These are phyloP conservation scores for Aspergillus hiratsukae DNA, from an alignment of 2,329 filamentous ascomycete species.

Conservation along the genomic window DNA sequence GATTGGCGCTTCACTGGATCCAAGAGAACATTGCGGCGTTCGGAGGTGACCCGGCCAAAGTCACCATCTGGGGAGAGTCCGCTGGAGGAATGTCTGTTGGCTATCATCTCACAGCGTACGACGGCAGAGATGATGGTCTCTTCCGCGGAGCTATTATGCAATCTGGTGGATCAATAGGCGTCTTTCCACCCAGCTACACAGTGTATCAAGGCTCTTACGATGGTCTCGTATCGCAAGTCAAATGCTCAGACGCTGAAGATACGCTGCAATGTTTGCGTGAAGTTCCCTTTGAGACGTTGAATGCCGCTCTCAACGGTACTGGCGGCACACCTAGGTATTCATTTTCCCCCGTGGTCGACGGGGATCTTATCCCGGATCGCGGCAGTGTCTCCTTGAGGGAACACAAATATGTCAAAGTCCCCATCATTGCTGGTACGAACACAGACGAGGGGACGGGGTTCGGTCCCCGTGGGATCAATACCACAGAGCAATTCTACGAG, in stretches of 20 bases:
- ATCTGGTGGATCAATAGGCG: constrained; percentile 48
- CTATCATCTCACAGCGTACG: constrained; percentile 51
- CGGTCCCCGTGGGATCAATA: constrained; percentile 51
- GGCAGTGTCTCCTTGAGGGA: constrained; percentile 51
- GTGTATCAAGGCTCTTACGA: constrained; percentile 53
- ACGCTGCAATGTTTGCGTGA: constrained; percentile 63
- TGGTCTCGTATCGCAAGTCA: constrained; percentile 54
- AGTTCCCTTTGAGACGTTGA: constrained; percentile 56
- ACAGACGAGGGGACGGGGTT: constrained; percentile 62
- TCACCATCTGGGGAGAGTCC: constrained; percentile 54
- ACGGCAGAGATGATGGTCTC: constrained; percentile 50
- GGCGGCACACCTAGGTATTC: constrained; percentile 33
- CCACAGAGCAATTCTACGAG: constrained; percentile 48
- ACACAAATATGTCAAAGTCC: constrained; percentile 60
- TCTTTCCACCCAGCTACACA: constrained; percentile 38
- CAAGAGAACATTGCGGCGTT: constrained; percentile 34
- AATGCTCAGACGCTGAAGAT: constrained; percentile 54
- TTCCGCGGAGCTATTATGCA: constrained; percentile 52
- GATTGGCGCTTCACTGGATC: constrained; percentile 36
- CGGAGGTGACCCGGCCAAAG: constrained; percentile 30
- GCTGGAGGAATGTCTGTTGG: constrained; percentile 50
- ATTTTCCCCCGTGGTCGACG: constrained; percentile 48
- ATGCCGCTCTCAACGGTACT: constrained; percentile 47
- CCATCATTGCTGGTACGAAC: constrained; percentile 61
- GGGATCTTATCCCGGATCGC: constrained; percentile 52